Conservation (phyloP, 2,329 filamentous ascomycete genomes). For the Sporothrix pallida region DNA sequence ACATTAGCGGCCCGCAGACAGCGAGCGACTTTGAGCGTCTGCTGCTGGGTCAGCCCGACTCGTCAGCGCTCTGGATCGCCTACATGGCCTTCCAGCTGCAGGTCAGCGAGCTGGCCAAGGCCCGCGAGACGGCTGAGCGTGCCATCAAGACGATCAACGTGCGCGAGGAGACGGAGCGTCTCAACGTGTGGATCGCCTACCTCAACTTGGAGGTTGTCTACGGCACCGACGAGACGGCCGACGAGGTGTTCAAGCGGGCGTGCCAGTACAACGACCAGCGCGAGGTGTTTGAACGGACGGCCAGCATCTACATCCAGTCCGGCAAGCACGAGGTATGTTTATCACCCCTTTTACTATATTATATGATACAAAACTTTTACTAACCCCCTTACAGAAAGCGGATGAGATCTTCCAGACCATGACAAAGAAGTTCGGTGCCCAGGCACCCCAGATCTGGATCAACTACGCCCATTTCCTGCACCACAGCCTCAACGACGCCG, state of each 20-base stretch:
- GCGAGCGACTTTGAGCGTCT: constrained; percentile 92
- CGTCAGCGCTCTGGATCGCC: constrained; percentile 89
- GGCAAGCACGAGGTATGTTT: constrained; percentile 77
- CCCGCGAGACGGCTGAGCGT: constrained; percentile 86
- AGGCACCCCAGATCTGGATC: constrained; percentile 80
- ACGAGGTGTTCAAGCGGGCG: constrained; percentile 87
- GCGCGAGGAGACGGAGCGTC: constrained; percentile 86
- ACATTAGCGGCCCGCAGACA: constrained; percentile 85
- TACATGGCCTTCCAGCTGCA: constrained; percentile 99
- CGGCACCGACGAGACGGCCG: constrained; percentile 79
- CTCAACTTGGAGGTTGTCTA: constrained; percentile 94
- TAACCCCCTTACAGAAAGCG: constrained; percentile 67
- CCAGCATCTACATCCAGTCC: constrained; percentile 93
- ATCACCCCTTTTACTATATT: rapidly evolving
- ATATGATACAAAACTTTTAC: not conserved
- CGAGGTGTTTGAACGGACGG: constrained; percentile 85
- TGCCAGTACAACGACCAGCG: constrained; percentile 93
- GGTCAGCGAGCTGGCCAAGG: constrained; percentile 84
- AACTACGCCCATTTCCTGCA: constrained; percentile 96
- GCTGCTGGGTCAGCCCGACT: constrained; percentile 88
- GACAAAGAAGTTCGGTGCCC: constrained; percentile 86
- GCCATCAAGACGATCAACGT: constrained; percentile 91
- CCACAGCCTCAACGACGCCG: constrained; percentile 70
- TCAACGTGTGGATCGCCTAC: constrained; percentile 93
- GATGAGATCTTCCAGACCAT: constrained; percentile 86